phyloP scores from a whole-genome alignment of 306 rosid species.

The Nissolia schottii region DNA sequence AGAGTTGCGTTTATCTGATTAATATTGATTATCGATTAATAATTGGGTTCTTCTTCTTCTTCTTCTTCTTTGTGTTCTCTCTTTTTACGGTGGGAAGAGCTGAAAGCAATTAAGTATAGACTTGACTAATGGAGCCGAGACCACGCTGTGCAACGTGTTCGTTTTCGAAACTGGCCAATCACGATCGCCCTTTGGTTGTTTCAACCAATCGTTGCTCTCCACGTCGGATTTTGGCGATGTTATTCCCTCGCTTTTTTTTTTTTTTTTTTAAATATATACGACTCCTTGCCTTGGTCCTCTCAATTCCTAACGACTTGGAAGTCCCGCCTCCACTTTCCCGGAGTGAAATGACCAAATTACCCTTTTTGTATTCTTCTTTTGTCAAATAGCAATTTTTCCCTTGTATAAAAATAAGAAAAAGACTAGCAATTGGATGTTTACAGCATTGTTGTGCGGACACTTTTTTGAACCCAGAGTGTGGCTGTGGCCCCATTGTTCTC shows the following conservation, averaged over 20 bases:
- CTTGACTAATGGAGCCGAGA: constrained; percentile 25
- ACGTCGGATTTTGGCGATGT: constrained; percentile 18
- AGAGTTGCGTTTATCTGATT: background rate
- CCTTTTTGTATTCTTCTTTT: too few species aligned
- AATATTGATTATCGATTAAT: background rate
- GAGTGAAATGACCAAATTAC: too few species aligned
- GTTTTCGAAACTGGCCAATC: constrained; percentile 49
- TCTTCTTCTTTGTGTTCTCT: background rate
- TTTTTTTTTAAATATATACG: background rate
- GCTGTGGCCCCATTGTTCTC: too few species aligned
- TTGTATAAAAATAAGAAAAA: too few species aligned
- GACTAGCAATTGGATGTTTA: too few species aligned
- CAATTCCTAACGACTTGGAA: background rate
- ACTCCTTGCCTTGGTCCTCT: background rate
- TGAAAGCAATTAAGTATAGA: constrained; percentile 24
- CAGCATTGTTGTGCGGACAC: too few species aligned
- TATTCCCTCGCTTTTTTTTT: background rate
- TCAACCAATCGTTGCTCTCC: constrained; percentile 35
- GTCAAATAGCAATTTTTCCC: too few species aligned
- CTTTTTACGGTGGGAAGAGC: constrained; percentile 6
- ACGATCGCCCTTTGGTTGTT: constrained; percentile 14
- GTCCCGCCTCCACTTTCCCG: background rate
- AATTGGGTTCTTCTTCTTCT: background rate
- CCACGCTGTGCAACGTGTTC: constrained; percentile 62
- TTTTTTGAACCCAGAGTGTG: too few species aligned